Conservation (phyloP, 768 basidiomycete genomes). For the Termitomyces eurrhizus region DNA sequence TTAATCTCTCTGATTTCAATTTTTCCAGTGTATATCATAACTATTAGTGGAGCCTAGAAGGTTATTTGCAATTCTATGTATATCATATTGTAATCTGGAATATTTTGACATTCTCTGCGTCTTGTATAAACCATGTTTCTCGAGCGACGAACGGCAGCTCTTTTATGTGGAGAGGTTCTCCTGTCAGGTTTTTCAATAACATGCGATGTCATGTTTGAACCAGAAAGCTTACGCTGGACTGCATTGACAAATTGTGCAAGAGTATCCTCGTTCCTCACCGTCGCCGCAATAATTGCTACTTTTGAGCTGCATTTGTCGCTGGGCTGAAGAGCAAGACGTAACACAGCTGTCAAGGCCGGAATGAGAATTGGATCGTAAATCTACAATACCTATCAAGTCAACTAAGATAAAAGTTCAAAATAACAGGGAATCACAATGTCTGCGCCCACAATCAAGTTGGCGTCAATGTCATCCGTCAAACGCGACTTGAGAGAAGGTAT, state of each 20-base stretch:
- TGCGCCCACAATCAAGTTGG: slow-evolving; percentile 67
- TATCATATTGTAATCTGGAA: slow-evolving; percentile 33
- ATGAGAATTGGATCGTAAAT: slow-evolving; percentile 67
- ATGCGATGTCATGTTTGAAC: not conserved
- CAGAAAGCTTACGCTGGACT: slow-evolving; percentile 25
- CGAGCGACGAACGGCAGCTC: slow-evolving; percentile 20
- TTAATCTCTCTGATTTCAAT: slow-evolving; percentile 16
- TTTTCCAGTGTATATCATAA: not conserved
- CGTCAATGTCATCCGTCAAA: slow-evolving; percentile 38
- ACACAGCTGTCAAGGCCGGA: slow-evolving; percentile 47
- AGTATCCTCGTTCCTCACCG: slow-evolving; percentile 56
- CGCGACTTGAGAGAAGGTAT: slow-evolving; percentile 23
- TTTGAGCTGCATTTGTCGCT: slow-evolving; percentile 11
- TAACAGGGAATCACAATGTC: slow-evolving; percentile 45
- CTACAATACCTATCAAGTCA: slow-evolving; percentile 27
- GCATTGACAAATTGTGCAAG: slow-evolving; percentile 38
- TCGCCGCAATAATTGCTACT: slow-evolving; percentile 46
- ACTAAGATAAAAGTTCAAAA: not conserved
- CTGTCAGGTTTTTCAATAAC: slow-evolving; percentile 9
- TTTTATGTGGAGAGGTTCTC: slow-evolving; percentile 20
- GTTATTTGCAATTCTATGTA: not conserved
- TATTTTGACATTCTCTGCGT: slow-evolving; percentile 36
- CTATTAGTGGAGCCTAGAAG: not conserved
- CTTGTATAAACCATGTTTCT: slow-evolving; percentile 22
- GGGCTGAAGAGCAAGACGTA: slow-evolving; percentile 40